A percentile compares a stretch with the other conserved stretches of the same genome.
These are phyloP conservation scores for Chenopodium suecicum DNA, from an alignment of 148 eudicot genomes.

Conservation along the genomic window DNA sequence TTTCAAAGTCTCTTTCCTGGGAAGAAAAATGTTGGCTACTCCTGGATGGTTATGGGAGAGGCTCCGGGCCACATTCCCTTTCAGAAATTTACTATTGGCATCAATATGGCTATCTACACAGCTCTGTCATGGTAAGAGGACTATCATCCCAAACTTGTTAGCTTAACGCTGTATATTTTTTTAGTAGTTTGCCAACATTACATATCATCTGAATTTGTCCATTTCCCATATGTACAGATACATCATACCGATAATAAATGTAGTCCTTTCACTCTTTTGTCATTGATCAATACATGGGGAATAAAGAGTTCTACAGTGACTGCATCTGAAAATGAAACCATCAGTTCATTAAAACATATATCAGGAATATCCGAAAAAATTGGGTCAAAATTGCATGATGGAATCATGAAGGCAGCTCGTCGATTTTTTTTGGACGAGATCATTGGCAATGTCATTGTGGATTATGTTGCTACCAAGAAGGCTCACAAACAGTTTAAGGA, in stretches of 20 bases:
- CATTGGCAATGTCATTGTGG: slow-evolving; percentile 60
- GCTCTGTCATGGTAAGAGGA: slow-evolving; percentile 62
- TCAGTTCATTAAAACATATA: slow-evolving; percentile 28
- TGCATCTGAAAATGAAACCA: slow-evolving; percentile 24
- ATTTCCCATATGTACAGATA: slow-evolving; percentile 46
- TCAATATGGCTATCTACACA: slow-evolving; percentile 64
- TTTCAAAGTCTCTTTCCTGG: slow-evolving; percentile 36
- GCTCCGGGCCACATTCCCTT: slow-evolving; percentile 86
- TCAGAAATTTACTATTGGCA: slow-evolving; percentile 79
- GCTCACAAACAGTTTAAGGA: slow-evolving; percentile 40
- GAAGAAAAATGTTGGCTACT: slow-evolving; percentile 73
- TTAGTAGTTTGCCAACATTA: background rate
- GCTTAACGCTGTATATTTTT: background rate
- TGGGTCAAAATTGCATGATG: slow-evolving; percentile 74
- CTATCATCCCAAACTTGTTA: background rate
- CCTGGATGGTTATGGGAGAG: slow-evolving; percentile 61
- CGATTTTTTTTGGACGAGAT: slow-evolving; percentile 76
- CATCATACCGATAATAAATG: slow-evolving; percentile 51
- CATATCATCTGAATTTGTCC: background rate
- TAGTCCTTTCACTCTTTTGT: slow-evolving; percentile 46
- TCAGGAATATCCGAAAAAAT: slow-evolving; percentile 63
- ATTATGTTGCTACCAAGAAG: slow-evolving; percentile 57
- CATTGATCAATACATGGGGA: slow-evolving; percentile 54
- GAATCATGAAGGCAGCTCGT: slow-evolving; percentile 78
- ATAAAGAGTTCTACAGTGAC: slow-evolving; percentile 31